Conservation (phyloP, 2,329 filamentous ascomycete genomes). For the Colletotrichum sp. region DNA sequence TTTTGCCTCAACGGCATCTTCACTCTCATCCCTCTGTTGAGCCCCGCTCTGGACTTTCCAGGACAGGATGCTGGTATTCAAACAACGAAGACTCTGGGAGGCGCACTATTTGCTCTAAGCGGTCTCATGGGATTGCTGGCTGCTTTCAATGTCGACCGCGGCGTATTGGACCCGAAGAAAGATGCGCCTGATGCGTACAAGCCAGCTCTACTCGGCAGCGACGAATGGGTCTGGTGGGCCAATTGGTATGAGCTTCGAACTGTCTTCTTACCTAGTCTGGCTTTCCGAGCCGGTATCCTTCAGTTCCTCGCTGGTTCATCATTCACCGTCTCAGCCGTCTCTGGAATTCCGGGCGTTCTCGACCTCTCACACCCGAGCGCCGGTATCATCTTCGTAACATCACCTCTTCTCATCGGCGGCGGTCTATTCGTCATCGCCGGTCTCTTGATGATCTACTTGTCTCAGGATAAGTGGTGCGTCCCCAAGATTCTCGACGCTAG, state of each 20-base stretch:
- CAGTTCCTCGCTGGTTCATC: conserved; percentile 2
- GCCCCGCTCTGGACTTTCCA: background rate
- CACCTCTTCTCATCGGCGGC: conserved; percentile 12
- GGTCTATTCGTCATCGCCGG: conserved; percentile 9
- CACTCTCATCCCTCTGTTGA: background rate
- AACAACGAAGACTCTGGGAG: background rate
- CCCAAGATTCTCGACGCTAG: conserved; percentile 7
- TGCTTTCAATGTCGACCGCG: conserved; percentile 14
- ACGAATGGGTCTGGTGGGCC: conserved; percentile 9
- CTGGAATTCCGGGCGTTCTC: conserved; percentile 3
- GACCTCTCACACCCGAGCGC: conserved; percentile 10
- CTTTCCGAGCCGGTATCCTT: conserved; percentile 11
- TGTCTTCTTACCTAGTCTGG: background rate
- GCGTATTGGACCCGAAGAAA: background rate
- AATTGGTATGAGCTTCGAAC: background rate
- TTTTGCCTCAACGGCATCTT: conserved; percentile 10
- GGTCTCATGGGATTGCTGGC: conserved; percentile 5
- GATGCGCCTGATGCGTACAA: conserved; percentile 12
- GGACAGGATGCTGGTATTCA: background rate
- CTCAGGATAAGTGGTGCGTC: conserved; percentile 12
- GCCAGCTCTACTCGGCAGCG: conserved; percentile 7
- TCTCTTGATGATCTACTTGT: conserved; percentile 2
- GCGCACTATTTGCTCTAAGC: background rate
- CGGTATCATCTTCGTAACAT: conserved; percentile 6
- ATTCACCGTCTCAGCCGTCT: conserved; percentile 10